Base-by-base conservation (phyloP, 805 yeast genomes). In the Saturnispora kantuleensis region DNA sequence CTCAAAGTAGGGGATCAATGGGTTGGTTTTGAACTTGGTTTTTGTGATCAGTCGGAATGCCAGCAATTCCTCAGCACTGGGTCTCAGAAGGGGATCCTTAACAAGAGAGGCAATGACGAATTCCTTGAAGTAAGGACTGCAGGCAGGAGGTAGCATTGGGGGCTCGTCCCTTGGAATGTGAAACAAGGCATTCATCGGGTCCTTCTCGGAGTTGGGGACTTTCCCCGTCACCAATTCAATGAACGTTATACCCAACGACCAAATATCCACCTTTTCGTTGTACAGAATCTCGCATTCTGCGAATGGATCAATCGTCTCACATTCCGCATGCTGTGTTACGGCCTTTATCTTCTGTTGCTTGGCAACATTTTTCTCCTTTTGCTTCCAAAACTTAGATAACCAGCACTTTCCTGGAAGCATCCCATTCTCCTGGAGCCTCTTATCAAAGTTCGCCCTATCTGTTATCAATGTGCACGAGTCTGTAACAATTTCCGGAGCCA, bases 401-500 rank as follows among this genome's bases (percentile, higher is more conserved):
- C 44, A 40, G 13, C 33, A 35, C 16, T 39, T 47, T 16, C 42
- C 35, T 8, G 39, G 37, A 32, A 17, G 12, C 8, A 47, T 30
- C 1, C 50, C 49, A 31, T 31, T 34, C 15, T 45, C 46, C 7
- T 15, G 35, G 5, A 50, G 35, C 26, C 49, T 42, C 18, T 15
- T 35, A 6, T 50, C 47, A 7, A 50, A 37, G 8, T 45, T 36
- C 21, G 31, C 34, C 13, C 46, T 17, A 40, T 46, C 47, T 9
- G 44, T 38, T 7, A 34, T 46, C n/a, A 50, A 42, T 7, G 16
- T n/a, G n/a, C 32, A 30, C 8, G 28, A 26, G 15, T 60, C 55
- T 9, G 49, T 41, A 37, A 93, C 83, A n/a, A 90, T 84, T 60
- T 93, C 98, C 0, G 98, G 98, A 0, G 98, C 98, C 97, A 90